Evolutionary conservation across 345 rosid genomes (phyloP).

Genomic region (Lagerstroemia speciosa): DNA sequence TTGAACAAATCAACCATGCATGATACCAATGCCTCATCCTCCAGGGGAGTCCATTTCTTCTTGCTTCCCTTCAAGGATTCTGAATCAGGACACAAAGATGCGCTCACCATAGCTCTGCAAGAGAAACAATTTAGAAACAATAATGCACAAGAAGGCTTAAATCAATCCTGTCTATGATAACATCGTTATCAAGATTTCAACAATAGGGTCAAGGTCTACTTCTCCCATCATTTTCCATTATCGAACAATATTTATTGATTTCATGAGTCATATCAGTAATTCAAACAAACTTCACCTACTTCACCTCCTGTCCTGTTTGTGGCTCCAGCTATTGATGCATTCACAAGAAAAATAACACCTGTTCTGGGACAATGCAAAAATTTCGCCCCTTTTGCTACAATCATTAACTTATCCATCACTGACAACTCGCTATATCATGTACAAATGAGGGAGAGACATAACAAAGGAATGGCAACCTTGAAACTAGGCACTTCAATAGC

Average conservation of each 20-base stretch:
- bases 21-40: slow-evolving; percentile 1
- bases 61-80: neutral
- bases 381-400: neutral
- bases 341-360: neutral
- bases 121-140: neutral
- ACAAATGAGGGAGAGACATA: neutral
- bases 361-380: neutral
- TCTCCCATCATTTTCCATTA: neutral
- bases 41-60: slow-evolving; percentile 3
- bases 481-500: neutral
- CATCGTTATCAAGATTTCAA: neutral
- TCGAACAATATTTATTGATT: neutral
- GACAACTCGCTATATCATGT: neutral
- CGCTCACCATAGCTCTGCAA: neutral
- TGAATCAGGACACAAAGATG: neutral
- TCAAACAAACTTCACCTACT: neutral
- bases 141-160: neutral
- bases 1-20: slow-evolving; percentile 3
- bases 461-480: neutral
- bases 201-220: neutral
- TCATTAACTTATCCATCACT: neutral
- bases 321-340: neutral
- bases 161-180: neutral
- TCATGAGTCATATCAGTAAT: neutral
- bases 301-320: neutral